Conservation (phyloP, 106 monocot species). For the Platanthera zijinensis region DNA sequence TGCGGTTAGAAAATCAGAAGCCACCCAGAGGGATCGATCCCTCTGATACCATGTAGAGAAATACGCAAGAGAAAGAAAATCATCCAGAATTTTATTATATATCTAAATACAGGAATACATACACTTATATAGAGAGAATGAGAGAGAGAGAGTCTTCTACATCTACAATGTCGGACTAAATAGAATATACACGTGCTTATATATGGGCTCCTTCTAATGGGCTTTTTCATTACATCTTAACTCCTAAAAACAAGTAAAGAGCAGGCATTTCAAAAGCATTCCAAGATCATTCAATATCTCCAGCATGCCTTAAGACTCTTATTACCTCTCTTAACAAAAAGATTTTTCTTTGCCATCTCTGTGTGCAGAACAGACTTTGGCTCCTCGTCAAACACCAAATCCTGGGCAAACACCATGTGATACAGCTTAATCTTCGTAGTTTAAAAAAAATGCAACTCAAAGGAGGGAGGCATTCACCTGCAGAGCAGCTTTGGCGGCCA, state of each 20-base stretch:
- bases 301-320: neutral
- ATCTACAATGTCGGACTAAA: too few species aligned
- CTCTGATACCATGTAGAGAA: too few species aligned
- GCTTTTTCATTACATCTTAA: too few species aligned
- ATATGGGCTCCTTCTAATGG: too few species aligned
- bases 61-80: too few species aligned
- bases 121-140: too few species aligned
- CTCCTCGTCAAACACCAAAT: constrained; percentile 75
- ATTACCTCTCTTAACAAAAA: constrained; percentile 92
- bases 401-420: constrained; percentile 22
- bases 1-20: too few species aligned
- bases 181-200: too few species aligned
- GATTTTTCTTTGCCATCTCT: constrained; percentile 99
- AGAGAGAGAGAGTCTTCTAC: too few species aligned
- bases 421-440: neutral
- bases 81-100: too few species aligned
- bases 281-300: neutral
- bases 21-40: too few species aligned
- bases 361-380: constrained; percentile 60
- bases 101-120: too few species aligned
- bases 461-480: constrained; percentile 28
- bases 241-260: neutral
- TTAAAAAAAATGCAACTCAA: neutral
- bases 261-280: neutral
- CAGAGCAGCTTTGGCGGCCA: constrained; percentile 73